Percentiles rank a stretch among this genome's conserved stretches.
Conservation (phyloP, 2,329 filamentous ascomycete genomes). For the Botrytis paeoniae region DNA sequence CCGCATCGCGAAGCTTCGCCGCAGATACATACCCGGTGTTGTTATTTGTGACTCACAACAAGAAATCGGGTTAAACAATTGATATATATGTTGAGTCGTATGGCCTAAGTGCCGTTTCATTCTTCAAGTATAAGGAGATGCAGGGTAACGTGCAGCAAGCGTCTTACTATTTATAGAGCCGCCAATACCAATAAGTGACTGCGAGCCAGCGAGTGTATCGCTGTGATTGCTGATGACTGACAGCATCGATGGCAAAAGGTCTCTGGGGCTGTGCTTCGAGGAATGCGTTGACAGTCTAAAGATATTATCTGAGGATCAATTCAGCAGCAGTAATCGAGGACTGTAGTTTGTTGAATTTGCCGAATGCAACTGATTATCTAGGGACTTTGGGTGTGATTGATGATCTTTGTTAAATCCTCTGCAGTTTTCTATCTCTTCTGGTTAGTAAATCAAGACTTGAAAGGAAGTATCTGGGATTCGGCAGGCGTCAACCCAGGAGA, state of each 20-base stretch:
- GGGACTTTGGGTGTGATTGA: not conserved
- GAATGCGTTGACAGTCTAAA: not conserved
- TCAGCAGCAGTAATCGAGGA: not conserved
- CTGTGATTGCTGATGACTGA: not conserved
- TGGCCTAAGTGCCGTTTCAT: no score
- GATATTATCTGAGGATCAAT: conserved; percentile 22
- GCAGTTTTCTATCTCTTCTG: not conserved
- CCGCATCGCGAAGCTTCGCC: not conserved
- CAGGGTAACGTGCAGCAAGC: not conserved
- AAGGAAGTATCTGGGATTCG: not conserved
- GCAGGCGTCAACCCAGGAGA: not conserved
- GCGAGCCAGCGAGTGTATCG: not conserved
- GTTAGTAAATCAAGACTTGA: not conserved
- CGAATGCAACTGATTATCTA: not conserved
- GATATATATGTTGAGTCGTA: not conserved
- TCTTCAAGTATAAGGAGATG: not conserved
- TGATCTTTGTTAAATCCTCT: not conserved
- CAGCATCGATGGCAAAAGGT: not conserved
- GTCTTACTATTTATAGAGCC: not conserved
- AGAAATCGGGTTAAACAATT: not conserved
- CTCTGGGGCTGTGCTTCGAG: not conserved
- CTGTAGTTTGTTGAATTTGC: conserved; percentile 18
- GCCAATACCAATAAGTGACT: no score
- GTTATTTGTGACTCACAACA: not conserved
- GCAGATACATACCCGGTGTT: not conserved